phyloP scores from a whole-genome alignment of 768 basidiomycete species.

The Cyclocybe aegerita region DNA sequence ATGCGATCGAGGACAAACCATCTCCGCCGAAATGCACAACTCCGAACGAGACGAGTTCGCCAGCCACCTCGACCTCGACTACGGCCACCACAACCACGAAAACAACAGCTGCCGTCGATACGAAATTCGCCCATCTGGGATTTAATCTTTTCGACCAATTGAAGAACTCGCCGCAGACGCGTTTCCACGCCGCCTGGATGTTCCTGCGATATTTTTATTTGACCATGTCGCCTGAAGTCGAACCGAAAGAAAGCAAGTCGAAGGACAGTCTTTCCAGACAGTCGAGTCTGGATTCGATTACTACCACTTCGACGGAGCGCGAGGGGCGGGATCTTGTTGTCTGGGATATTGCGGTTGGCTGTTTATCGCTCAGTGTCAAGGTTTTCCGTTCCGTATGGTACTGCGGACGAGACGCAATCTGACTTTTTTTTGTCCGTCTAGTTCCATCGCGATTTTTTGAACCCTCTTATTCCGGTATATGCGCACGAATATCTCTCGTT shows the following conservation, averaged over 20 bases:
- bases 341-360: conserved; percentile 62
- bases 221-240: conserved; percentile 23
- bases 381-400: conserved; percentile 24
- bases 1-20: conserved; percentile 4
- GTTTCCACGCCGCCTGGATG: conserved; percentile 64
- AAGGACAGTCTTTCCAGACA: neutral
- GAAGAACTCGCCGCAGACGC: conserved; percentile 50
- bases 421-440: conserved; percentile 20
- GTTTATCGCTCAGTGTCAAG: conserved; percentile 62
- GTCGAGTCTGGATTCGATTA: conserved; percentile 6
- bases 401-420: neutral
- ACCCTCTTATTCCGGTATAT: conserved; percentile 52
- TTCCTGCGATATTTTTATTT: conserved; percentile 56
- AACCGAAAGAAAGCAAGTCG: neutral
- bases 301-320: conserved; percentile 13
- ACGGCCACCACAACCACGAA: conserved; percentile 5
- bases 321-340: conserved; percentile 35
- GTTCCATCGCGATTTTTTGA: conserved; percentile 65
- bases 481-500: conserved; percentile 49
- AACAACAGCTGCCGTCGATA: conserved; percentile 5
- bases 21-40: conserved; percentile 1
- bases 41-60: neutral
- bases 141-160: conserved; percentile 54
- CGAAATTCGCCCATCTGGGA: conserved; percentile 7
- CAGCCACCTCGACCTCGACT: conserved; percentile 2